Evolutionary conservation across 176 grass and related monocot genomes (phyloP).

Genomic region (Panicum miliaceum): DNA sequence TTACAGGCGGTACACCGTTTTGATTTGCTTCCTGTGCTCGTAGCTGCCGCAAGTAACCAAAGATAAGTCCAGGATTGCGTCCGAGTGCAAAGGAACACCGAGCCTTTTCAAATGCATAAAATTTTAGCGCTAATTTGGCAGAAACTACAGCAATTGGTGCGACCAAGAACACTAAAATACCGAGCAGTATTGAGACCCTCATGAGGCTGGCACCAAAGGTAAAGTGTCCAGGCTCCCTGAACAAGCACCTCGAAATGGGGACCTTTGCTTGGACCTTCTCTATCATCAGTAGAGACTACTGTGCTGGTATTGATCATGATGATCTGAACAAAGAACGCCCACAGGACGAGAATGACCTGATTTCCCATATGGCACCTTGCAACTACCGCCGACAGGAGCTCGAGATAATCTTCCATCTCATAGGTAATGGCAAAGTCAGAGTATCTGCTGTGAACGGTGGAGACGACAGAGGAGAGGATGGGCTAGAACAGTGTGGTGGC

Average conservation of each 20-base stretch:
- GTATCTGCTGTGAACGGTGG: too few relatives aligned
- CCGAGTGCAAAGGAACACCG: background rate
- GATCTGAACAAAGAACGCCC: background rate
- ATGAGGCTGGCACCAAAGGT: background rate
- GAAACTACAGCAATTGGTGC: background rate
- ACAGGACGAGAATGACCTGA: background rate
- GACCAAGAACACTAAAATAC: too few relatives aligned
- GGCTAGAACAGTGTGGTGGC: slow-evolving; percentile 5
- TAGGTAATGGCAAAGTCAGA: too few relatives aligned
- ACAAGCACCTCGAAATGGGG: background rate
- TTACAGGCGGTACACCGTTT: background rate
- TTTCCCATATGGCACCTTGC: background rate
- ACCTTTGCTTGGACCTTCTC: background rate
- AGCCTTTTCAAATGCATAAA: background rate
- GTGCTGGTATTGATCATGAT: background rate
- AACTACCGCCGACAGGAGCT: background rate
- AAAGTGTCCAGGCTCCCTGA: background rate
- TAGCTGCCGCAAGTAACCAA: background rate
- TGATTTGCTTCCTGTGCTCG: background rate
- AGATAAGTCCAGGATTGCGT: background rate
- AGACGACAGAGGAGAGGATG: background rate
- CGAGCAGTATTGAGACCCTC: too few relatives aligned
- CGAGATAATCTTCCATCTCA: too few relatives aligned
- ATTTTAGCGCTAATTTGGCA: background rate
- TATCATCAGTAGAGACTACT: background rate